Base-by-base conservation (phyloP, 2,329 filamentous ascomycete species). In the Fusarium nelsonii region DNA sequence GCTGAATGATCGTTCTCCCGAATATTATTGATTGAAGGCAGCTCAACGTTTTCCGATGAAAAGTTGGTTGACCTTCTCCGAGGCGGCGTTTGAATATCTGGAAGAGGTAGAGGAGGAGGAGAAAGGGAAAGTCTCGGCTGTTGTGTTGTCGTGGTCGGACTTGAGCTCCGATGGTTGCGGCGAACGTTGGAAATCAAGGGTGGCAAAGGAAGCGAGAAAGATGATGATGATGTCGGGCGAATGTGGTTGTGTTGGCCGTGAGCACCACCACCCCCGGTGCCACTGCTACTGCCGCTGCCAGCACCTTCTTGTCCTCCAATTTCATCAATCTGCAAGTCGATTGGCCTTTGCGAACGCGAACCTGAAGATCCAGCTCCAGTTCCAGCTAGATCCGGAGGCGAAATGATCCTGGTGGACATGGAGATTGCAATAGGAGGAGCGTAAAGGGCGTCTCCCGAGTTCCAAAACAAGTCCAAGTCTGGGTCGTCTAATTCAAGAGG, bases 391-490 rank as follows among this genome's bases (percentile, higher is more conserved):
- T 58, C 65, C 44, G 61, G 48, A 51, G 70, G 54, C 48, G 70
- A 63, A 23, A 68, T 59, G 52, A 68, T 43, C 56, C 71, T 69
- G 44, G 68, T 64, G 40, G 73, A 65, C 73, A 75, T 75, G 46
- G 73, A 66, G 53, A 74, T 61, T 59, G 70, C 37, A 55, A 66
- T 63, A 49, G 71, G 64, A 57, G 69, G 46, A 63, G 58, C 55
- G 60, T 69, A 56, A 49, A 65, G 54, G 43, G 56, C 49, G 58
- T 58, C 46, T 55, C 58, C 39, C 12, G 60, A 57, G 43, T 68
- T 55, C 71, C 64, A 74, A 52, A 72, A 64, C 39, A 70, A 55
- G 52, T 71, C 62, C 37, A 68, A 48, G 50, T 68, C 58, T 59
- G 65, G 49, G 70, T 66, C 62, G 68, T 70, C 73, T 75, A 55